These are phyloP conservation scores for Starmerella stigmatis DNA, from an alignment of 805 yeast genomes.

Conservation along the genomic window DNA sequence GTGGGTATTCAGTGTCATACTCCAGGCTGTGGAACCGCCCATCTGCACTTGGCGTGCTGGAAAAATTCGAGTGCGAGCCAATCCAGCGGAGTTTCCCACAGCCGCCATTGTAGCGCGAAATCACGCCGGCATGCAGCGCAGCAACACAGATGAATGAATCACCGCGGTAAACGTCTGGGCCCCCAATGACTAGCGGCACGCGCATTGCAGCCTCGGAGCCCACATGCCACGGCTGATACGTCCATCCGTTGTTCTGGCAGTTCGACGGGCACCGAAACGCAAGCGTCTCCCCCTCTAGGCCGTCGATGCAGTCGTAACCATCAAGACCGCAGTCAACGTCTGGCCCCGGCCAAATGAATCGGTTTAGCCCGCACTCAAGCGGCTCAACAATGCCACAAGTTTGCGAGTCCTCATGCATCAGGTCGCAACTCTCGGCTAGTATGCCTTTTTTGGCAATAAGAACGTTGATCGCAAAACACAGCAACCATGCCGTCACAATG, in stretches of 20 bases:
- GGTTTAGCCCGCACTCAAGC: conserved; percentile 22
- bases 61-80: conserved; percentile 45
- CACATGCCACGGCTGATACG: conserved; percentile 62
- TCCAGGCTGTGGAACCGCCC: conserved; percentile 41
- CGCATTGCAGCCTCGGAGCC: conserved; percentile 62
- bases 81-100: conserved; percentile 52
- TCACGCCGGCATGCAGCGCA: conserved; percentile 73
- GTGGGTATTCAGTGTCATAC: conserved; percentile 66
- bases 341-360: conserved; percentile 57
- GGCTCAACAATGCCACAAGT: conserved; percentile 10
- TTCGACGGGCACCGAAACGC: conserved; percentile 76
- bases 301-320: conserved; percentile 48
- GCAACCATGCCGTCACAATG: conserved; percentile 10
- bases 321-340: conserved; percentile 66
- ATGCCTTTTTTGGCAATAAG: conserved; percentile 21
- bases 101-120: conserved; percentile 69
- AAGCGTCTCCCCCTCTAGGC: conserved; percentile 34
- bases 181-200: conserved; percentile 65
- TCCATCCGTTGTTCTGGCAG: conserved; percentile 68
- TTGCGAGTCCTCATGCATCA: not conserved
- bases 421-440: conserved; percentile 17
- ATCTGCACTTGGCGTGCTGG: conserved; percentile 39
- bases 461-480: conserved; percentile 22
- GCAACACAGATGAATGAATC: conserved; percentile 88
- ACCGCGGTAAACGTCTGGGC: conserved; percentile 52